Evolutionary conservation across 2,329 filamentous ascomycete species (phyloP), one percentile per base, ranked within the genome.

Genomic region (Lachnellula suecica): DNA sequence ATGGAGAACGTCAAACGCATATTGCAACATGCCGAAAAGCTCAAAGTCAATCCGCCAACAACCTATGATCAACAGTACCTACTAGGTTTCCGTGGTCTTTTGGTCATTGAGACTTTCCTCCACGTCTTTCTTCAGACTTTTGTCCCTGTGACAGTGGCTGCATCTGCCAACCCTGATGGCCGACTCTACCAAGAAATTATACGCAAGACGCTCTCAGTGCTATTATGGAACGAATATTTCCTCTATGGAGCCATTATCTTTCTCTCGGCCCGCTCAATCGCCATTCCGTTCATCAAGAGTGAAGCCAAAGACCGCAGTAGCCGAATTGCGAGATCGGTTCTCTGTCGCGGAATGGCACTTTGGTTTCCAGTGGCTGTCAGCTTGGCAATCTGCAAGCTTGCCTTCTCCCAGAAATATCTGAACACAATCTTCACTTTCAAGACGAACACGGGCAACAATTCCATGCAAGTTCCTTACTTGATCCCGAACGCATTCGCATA

Each of bases 211-310:
- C 64, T 78, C 37, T 72, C 71, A 1, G 70, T 75, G 13, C 61
- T 77, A 4, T 69, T 75, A 52, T 76, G 72, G 71, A 75, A 77
- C 54, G 66, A 71, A 29, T 68, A 69, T 27, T 63, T 77, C 52
- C 71, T 78, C 47, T 73, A 73, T 62, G 72, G 71, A 20, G 72
- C 70, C 63, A 69, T 77, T 60, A 71, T 78, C 54, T 65, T 76
- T 22, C 64, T 78, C 19, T 75, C 73, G 3, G 73, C 72, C 6
- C 71, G 75, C 10, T 70, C 70, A 10, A 63, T 68, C 22, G 68
- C 67, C 29, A 64, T 76, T 2, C 71, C 71, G 3, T 78, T 74
- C 50, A 64, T 78, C 29, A 56, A 56, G 13, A 61, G 70, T 25
- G 40, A 17, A 11, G 20, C 40, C 22, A 40, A 40, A 25, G 13